phyloP scores from a whole-genome alignment of 192 early-diverging fungal genomes.

The Pilobolus umbonatus region DNA sequence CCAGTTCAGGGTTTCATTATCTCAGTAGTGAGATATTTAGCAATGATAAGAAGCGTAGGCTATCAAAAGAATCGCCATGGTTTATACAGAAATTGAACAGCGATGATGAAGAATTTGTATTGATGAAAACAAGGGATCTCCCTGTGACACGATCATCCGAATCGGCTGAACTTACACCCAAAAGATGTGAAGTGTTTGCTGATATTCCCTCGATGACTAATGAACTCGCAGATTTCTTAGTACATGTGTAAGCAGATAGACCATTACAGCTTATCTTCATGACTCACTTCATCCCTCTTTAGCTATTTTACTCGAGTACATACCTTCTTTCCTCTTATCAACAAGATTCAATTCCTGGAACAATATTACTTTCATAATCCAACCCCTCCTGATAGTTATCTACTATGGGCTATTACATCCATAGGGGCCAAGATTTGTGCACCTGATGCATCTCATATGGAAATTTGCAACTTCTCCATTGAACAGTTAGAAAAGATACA shows the following conservation, averaged over 20 bases:
- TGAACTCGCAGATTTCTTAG: slow-evolving; percentile 15
- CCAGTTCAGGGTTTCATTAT: slow-evolving; percentile 68
- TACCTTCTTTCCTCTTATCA: slow-evolving; percentile 16
- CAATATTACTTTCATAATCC: slow-evolving; percentile 22
- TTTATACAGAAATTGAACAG: slow-evolving; percentile 40
- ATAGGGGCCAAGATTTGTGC: background rate
- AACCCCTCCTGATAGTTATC: slow-evolving; percentile 19
- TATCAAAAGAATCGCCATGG: slow-evolving; percentile 35
- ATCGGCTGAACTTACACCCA: background rate
- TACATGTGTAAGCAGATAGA: slow-evolving; percentile 10
- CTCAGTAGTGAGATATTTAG: slow-evolving; percentile 43
- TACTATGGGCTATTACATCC: slow-evolving; percentile 18
- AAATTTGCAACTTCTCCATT: background rate
- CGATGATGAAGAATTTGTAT: slow-evolving; percentile 25
- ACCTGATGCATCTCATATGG: background rate
- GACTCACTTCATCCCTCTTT: background rate
- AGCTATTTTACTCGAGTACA: slow-evolving; percentile 24
- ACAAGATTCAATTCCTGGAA: slow-evolving; percentile 24
- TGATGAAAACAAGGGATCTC: slow-evolving; percentile 20
- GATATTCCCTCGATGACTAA: slow-evolving; percentile 11
- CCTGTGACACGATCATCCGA: no score
- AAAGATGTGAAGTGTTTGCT: slow-evolving; percentile 1
- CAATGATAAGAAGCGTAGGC: slow-evolving; percentile 28
- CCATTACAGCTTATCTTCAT: background rate
- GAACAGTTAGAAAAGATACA: background rate